Base-by-base conservation (phyloP, 2,329 filamentous ascomycete genomes). In the Fusarium succisae region DNA sequence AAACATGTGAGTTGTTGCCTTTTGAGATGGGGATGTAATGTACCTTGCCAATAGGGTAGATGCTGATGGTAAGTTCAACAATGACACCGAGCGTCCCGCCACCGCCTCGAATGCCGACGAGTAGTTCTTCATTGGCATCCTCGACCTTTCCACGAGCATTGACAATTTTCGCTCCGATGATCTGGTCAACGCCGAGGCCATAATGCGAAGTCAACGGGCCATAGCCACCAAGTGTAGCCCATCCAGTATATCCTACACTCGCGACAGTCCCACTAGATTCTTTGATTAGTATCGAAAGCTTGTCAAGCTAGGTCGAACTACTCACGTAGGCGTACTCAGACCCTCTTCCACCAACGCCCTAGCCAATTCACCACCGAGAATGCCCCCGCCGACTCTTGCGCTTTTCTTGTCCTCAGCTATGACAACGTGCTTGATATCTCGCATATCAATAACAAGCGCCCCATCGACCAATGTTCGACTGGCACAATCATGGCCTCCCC, bases 231-330 rank as follows among this genome's bases (percentile, higher is more conserved):
- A 69, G 54, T 0, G 64, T 74, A 1, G 35, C 37, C 71, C 72
- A 74, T n/a, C 72, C 71, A 4, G 55, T 43, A 28, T 72, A 74
- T n/a, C 72, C 72, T 6, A 70, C 64, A 10, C 43, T 44, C 2
- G 43, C 43, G 3, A 69, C 15, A 1, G 50, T 69, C 1, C 38
- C 57, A 7, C 48, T 51, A 0, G 1, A 24, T 0, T 0, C 8
- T 20, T 24, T 5, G 0, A 5, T 51, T 12, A 35, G 22, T 6
- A 3, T 5, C 3, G 6, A 0, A 3, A 7, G 1, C 4, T 8
- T 2, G 17, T 18, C 11, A 10, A 14, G 5, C 3, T 24, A 0
- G 5, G 1, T 13, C 7, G 0, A 30, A 5, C 0, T 14, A 51
- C 47, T 32, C 22, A 69, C 66, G 41, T 37, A 5, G 72, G 71